Conservation (phyloP, 192 early-diverging fungal species). For the Rhizophagus sp. region DNA sequence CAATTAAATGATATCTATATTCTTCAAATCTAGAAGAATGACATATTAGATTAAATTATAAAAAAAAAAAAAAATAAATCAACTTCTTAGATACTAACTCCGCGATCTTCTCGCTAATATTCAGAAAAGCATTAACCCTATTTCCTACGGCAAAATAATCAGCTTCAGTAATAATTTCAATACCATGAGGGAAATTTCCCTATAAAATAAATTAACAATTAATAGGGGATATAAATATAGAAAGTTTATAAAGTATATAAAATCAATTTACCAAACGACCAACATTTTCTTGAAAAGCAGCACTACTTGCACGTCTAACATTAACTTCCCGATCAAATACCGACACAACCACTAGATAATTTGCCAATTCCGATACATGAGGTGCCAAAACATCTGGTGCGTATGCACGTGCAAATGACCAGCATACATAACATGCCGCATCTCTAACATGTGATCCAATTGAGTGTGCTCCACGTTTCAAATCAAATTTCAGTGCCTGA, state of each 20-base stretch:
- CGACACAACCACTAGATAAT: constrained; percentile 74
- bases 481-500: constrained; percentile 86
- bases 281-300: constrained; percentile 98
- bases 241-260: not conserved
- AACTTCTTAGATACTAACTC: constrained; percentile 42
- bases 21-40: constrained; percentile 60
- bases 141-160: constrained; percentile 95
- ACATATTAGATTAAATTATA: not conserved
- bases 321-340: constrained; percentile 93
- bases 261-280: constrained; percentile 70
- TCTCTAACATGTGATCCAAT: constrained; percentile 94
- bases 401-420: constrained; percentile 95
- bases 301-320: constrained; percentile 88
- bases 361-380: constrained; percentile 67
- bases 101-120: constrained; percentile 72
- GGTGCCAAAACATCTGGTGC: constrained; percentile 67
- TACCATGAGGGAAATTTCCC: constrained; percentile 91
- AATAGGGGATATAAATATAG: no score
- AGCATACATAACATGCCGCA: constrained; percentile 95
- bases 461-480: constrained; percentile 85
- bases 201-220: constrained; percentile 30
- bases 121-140: constrained; percentile 70
- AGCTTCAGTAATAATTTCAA: constrained; percentile 85
- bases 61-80: not conserved
- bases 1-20: constrained; percentile 73